Base-by-base conservation (phyloP, 2,329 filamentous ascomycete genomes). In the Aureobasidium vineae region DNA sequence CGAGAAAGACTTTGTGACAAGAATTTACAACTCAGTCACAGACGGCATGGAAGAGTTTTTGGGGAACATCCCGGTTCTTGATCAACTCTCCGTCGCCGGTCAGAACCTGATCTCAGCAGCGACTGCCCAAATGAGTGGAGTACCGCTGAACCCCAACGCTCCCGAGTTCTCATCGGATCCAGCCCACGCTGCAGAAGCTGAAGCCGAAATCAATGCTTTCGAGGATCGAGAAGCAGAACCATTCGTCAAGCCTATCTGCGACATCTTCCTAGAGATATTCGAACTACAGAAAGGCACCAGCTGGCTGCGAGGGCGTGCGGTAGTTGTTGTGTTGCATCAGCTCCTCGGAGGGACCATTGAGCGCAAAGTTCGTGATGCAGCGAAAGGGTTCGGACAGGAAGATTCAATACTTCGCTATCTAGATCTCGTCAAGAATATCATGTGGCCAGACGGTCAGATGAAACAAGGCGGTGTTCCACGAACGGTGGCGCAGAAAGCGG, bases 11-110 rank as follows among this genome's bases (percentile, higher is more conserved):
- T 93, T 99, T 76, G 95, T 99, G 70, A 92, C 91, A 0, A 88
- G 95, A 5, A 87, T 99, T 56, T 99, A 98, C 79, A 96, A 96
- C 75, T 98, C 94, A 0, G 94, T 99, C 26, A 91, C 94, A 0
- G 95, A 99, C 74, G 95, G 96, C 40, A 96, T 99, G 89, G 95
- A 99, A 75, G 95, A 99, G 72, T 96, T 99, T 65, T 82, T 99
- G 3, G 95, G 95, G 66, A 98, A 97, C 74, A 94, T 98, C 50
- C 92, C 95, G 1, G 93, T 97, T 0, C 84, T 99, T 36, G 95
- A 99, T 72, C 95, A 98, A 75, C 85, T 99, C 7, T 97, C 93
- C 0, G 85, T 92, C 1, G 93, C 95, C 7, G 94, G 94, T 0
- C 94, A 98, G 75, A 97, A 93, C 73, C 84, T 98, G 59, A 90